Percentiles rank a stretch among this genome's conserved stretches.
These are phyloP conservation scores for Fusarium proliferatum DNA, from an alignment of 2,329 filamentous ascomycete genomes.

Conservation along the genomic window DNA sequence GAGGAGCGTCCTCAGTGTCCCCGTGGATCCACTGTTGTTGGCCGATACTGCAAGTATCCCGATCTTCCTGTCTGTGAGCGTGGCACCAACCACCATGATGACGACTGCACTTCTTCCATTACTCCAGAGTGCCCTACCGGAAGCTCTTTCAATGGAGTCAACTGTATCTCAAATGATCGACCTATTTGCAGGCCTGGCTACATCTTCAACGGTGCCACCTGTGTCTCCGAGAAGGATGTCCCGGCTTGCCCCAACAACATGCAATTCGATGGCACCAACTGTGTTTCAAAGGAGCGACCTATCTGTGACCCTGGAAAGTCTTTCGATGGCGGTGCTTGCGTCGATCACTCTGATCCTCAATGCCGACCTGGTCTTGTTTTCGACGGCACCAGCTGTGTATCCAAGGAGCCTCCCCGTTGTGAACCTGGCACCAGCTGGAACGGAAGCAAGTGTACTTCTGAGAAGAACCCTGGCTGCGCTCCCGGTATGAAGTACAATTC, in stretches of 20 bases:
- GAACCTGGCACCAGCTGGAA: not conserved
- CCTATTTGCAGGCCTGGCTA: not conserved
- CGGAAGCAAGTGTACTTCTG: constrained; percentile 9
- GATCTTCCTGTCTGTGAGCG: constrained; percentile 4
- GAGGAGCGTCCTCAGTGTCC: not conserved
- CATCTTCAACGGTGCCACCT: not conserved
- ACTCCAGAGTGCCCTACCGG: not conserved
- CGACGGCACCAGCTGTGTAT: constrained; percentile 14
- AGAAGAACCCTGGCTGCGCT: not conserved
- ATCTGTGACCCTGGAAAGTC: not conserved
- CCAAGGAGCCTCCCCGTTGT: not conserved
- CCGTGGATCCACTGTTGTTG: not conserved
- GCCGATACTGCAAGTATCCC: constrained; percentile 9
- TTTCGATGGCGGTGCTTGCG: not conserved
- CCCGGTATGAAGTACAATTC: constrained; percentile 4
- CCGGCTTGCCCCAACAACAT: not conserved
- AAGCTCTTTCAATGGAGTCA: not conserved
- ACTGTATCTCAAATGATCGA: not conserved
- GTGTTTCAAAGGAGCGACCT: constrained; percentile 5
- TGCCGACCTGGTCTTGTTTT: constrained; percentile 1
- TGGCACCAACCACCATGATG: not conserved
- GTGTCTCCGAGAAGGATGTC: constrained; percentile 1
- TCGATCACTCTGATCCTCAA: not conserved
- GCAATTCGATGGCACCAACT: constrained; percentile 10
- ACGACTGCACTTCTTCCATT: constrained; percentile 1